These are phyloP conservation scores for Botryosphaeria agaves DNA, from an alignment of 2,329 filamentous ascomycete genomes.

Conservation along the genomic window DNA sequence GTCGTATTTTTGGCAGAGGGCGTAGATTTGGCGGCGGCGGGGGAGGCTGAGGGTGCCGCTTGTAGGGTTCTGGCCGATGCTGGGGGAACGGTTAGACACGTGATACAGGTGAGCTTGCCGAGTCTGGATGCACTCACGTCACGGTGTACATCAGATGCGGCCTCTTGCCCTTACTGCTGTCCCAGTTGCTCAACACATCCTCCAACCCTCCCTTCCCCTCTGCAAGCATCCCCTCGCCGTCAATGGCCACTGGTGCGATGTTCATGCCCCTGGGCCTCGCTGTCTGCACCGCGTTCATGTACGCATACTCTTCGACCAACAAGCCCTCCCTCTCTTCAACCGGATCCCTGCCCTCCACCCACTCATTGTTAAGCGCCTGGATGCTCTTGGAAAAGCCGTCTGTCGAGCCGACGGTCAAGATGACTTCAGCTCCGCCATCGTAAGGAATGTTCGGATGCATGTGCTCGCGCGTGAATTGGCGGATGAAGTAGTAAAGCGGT, in stretches of 20 bases:
- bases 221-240: conserved; percentile 63
- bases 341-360: conserved; percentile 51
- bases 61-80: conserved; percentile 83
- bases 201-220: conserved; percentile 55
- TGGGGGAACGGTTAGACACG: conserved; percentile 12
- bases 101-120: not conserved
- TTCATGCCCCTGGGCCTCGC: conserved; percentile 52
- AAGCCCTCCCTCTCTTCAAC: conserved; percentile 56
- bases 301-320: conserved; percentile 65
- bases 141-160: conserved; percentile 84
- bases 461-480: conserved; percentile 58
- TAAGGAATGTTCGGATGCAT: conserved; percentile 75
- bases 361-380: conserved; percentile 58
- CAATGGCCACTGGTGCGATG: conserved; percentile 56
- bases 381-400: conserved; percentile 71
- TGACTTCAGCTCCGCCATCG: conserved; percentile 54
- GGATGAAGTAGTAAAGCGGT: conserved; percentile 58
- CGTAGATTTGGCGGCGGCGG: conserved; percentile 64
- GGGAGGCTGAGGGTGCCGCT: conserved; percentile 55
- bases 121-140: conserved; percentile 39
- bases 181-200: conserved; percentile 72
- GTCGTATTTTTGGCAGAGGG: conserved; percentile 66
- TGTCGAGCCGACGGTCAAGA: conserved; percentile 66
- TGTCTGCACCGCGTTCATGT: conserved; percentile 58
- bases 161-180: conserved; percentile 51